phyloP scores from a whole-genome alignment of 2,329 filamentous ascomycete genomes.

The Neoscytalidium dimidiatum region DNA sequence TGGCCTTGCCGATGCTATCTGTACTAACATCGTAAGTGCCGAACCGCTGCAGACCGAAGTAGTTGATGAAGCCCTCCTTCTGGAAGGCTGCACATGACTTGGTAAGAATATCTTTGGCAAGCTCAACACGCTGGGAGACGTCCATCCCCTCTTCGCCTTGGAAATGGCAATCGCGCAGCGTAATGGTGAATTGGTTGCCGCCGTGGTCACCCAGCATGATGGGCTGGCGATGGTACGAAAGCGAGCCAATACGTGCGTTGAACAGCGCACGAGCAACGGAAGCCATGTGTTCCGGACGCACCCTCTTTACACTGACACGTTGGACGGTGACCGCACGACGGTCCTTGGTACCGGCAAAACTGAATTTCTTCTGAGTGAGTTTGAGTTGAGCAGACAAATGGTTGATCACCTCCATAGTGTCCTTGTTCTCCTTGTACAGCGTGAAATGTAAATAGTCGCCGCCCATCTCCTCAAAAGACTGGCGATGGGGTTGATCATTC shows the following conservation, averaged over 20 bases:
- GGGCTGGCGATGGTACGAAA: slow-evolving; percentile 69
- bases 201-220: slow-evolving; percentile 80
- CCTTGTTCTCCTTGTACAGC: slow-evolving; percentile 94
- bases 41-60: slow-evolving; percentile 96
- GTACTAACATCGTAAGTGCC: slow-evolving; percentile 86
- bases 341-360: slow-evolving; percentile 90
- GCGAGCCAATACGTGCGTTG: slow-evolving; percentile 73
- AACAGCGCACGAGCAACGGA: slow-evolving; percentile 62
- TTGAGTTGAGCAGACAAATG: slow-evolving; percentile 75
- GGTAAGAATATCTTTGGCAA: slow-evolving; percentile 55
- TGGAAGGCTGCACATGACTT: slow-evolving; percentile 67
- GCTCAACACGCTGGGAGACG: slow-evolving; percentile 42
- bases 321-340: slow-evolving; percentile 84
- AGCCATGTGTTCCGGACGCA: slow-evolving; percentile 64
- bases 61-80: slow-evolving; percentile 87
- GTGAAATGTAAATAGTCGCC: slow-evolving; percentile 88
- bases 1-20: slow-evolving; percentile 79
- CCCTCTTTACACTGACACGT: slow-evolving; percentile 68
- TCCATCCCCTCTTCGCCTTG: slow-evolving; percentile 43
- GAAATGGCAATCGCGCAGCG: slow-evolving; percentile 80
- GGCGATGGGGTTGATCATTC: not conserved
- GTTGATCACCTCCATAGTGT: slow-evolving; percentile 87
- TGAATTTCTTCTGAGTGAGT: slow-evolving; percentile 70
- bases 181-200: slow-evolving; percentile 93
- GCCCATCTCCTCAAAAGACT: slow-evolving; percentile 63